Percentiles rank a stretch among this genome's conserved stretches.
Evolutionary conservation across 345 rosid genomes (phyloP).

Genomic region (Limnanthes douglasii): DNA sequence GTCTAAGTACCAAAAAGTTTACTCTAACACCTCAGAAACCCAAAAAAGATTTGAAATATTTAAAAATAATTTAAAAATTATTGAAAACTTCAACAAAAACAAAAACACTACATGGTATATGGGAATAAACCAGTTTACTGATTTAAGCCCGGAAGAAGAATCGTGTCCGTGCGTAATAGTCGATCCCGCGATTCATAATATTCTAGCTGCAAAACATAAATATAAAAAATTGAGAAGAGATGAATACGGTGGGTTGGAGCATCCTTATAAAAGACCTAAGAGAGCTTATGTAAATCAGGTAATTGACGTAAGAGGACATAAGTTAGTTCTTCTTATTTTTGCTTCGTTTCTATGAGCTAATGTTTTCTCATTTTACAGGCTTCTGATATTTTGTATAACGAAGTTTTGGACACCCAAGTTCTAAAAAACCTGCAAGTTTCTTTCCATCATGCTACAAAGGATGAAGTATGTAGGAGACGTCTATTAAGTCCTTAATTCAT

Average conservation of each 20-base stretch:
- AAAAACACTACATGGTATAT: too few relatives aligned
- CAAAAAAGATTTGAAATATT: too few relatives aligned
- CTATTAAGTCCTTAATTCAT: constrained; percentile 3
- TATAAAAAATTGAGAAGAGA: too few relatives aligned
- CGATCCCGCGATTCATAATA: too few relatives aligned
- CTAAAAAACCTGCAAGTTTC: constrained; percentile 60
- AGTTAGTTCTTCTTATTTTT: constrained; percentile 4
- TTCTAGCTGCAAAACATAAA: too few relatives aligned
- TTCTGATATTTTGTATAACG: constrained; percentile 60
- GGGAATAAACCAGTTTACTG: too few relatives aligned
- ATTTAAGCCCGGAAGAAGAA: too few relatives aligned
- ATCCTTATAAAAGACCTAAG: constrained; percentile 83
- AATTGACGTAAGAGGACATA: constrained; percentile 3
- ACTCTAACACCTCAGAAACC: too few relatives aligned
- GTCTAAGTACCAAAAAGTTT: too few relatives aligned
- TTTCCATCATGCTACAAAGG: constrained; percentile 57
- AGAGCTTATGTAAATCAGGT: constrained; percentile 88
- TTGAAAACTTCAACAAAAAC: too few relatives aligned
- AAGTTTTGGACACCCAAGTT: constrained; percentile 62
- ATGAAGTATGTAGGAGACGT: constrained; percentile 25
- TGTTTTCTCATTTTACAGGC: constrained; percentile 25
- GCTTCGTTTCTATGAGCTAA: constrained; percentile 5
- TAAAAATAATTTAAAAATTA: too few relatives aligned
- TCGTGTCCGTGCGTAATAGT: too few relatives aligned
- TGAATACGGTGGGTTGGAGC: constrained; percentile 81